Conservation (phyloP, 208 protist species). For the Acanthamoeba healyi region DNA sequence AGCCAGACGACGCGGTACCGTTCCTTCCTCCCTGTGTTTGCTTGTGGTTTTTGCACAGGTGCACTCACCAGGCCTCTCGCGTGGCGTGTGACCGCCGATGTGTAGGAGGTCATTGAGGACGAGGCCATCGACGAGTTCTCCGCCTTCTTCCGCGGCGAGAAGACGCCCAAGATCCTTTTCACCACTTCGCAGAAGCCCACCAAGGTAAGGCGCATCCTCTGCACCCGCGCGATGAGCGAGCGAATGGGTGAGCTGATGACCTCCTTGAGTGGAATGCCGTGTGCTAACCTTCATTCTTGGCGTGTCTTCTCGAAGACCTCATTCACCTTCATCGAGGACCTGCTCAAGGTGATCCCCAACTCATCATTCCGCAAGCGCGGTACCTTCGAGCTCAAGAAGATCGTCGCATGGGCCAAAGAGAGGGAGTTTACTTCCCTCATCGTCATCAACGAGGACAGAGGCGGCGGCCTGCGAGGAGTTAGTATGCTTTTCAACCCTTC, state of each 20-base stretch:
- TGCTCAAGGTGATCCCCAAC: slow-evolving; percentile 88
- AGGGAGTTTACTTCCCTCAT: slow-evolving; percentile 92
- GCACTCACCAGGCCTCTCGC: background rate
- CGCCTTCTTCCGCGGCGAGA: slow-evolving; percentile 88
- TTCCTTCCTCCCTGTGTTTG: no score
- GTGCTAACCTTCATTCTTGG: background rate
- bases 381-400: slow-evolving; percentile 88
- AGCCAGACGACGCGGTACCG: slow-evolving; percentile 89
- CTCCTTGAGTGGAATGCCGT: no score
- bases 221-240: background rate
- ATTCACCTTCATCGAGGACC: slow-evolving; percentile 85
- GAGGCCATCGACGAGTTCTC: slow-evolving; percentile 90
- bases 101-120: slow-evolving; percentile 84
- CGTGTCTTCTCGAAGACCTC: background rate
- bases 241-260: no score
- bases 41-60: background rate
- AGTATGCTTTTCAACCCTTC: slow-evolving; percentile 63
- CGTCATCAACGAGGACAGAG: slow-evolving; percentile 90
- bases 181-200: slow-evolving; percentile 87
- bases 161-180: slow-evolving; percentile 88
- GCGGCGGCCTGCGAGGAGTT: slow-evolving; percentile 52
- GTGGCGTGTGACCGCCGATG: no score
- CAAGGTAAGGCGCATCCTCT: background rate
- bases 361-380: slow-evolving; percentile 80
- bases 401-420: slow-evolving; percentile 86